phyloP scores from a whole-genome alignment of 768 basidiomycete species.

The Tricholoma bakamatsutake region DNA sequence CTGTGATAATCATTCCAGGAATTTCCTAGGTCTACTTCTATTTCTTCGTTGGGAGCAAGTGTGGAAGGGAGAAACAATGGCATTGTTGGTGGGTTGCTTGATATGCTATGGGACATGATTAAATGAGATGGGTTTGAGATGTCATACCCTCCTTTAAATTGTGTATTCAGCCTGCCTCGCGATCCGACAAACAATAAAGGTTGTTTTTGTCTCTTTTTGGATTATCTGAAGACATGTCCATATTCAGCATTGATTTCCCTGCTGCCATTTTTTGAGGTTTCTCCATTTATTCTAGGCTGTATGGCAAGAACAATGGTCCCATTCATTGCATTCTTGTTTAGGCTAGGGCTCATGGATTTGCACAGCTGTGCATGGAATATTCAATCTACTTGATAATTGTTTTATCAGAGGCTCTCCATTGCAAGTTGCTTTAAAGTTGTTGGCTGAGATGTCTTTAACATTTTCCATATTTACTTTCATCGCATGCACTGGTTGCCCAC shows the following conservation, averaged over 20 bases:
- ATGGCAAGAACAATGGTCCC: neutral
- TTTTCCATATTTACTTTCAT: neutral
- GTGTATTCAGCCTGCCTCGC: neutral
- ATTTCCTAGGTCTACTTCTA: neutral
- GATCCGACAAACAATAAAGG: neutral
- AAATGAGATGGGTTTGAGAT: neutral
- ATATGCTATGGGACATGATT: neutral
- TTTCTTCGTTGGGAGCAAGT: neutral
- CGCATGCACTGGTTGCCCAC: neutral
- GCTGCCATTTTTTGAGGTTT: neutral
- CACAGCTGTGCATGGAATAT: too few species aligned
- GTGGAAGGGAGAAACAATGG: neutral
- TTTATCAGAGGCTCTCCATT: neutral
- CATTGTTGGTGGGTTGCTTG: neutral
- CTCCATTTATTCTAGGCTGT: neutral
- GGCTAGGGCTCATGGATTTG: too few species aligned
- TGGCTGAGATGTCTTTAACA: neutral
- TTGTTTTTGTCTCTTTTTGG: neutral
- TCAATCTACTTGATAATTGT: neutral
- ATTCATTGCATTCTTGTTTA: neutral
- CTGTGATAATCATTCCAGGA: neutral
- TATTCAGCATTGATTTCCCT: neutral
- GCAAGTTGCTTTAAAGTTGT: neutral
- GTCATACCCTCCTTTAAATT: neutral
- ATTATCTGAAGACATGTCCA: neutral